These are phyloP conservation scores for Microdochium trichocladiopsis DNA, from an alignment of 2,329 filamentous ascomycete species.

Conservation along the genomic window DNA sequence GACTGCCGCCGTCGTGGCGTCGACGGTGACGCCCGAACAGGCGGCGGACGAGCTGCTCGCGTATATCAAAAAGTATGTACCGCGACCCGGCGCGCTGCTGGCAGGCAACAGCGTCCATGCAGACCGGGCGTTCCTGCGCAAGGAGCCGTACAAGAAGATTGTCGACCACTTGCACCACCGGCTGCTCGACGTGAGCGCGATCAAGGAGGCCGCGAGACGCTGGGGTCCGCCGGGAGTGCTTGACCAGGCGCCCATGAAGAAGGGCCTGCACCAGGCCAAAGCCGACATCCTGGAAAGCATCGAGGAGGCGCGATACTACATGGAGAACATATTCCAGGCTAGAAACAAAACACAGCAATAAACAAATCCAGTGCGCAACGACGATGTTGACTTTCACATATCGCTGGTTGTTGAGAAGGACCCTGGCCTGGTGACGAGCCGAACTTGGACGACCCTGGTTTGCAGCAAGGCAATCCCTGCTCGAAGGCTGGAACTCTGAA, in stretches of 20 bases:
- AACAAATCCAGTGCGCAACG: background rate
- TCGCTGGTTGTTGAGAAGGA: too few species aligned
- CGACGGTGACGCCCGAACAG: constrained; percentile 61
- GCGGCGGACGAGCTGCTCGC: constrained; percentile 67
- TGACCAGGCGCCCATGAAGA: constrained; percentile 62
- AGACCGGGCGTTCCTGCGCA: constrained; percentile 73
- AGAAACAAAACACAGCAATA: background rate
- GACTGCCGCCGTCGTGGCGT: constrained; percentile 67
- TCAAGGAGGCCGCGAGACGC: constrained; percentile 83
- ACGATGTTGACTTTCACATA: background rate
- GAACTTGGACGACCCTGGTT: too few species aligned
- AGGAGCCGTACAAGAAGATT: constrained; percentile 66
- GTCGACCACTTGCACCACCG: constrained; percentile 79
- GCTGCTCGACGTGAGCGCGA: constrained; percentile 82
- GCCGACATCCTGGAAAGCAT: constrained; percentile 96
- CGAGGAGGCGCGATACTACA: constrained; percentile 80
- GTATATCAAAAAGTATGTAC: constrained; percentile 70
- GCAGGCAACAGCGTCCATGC: constrained; percentile 93
- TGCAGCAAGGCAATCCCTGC: too few species aligned
- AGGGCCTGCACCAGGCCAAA: constrained; percentile 70
- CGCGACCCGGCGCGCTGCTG: constrained; percentile 63
- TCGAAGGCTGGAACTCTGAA: too few species aligned
- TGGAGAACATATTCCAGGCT: constrained; percentile 54
- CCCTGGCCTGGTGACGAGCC: too few species aligned
- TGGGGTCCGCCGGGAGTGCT: constrained; percentile 65